A percentile compares a stretch with the other conserved stretches of the same genome.
These are phyloP conservation scores for Hibiscus tridactylites DNA, from an alignment of 345 rosid species.

Conservation along the genomic window DNA sequence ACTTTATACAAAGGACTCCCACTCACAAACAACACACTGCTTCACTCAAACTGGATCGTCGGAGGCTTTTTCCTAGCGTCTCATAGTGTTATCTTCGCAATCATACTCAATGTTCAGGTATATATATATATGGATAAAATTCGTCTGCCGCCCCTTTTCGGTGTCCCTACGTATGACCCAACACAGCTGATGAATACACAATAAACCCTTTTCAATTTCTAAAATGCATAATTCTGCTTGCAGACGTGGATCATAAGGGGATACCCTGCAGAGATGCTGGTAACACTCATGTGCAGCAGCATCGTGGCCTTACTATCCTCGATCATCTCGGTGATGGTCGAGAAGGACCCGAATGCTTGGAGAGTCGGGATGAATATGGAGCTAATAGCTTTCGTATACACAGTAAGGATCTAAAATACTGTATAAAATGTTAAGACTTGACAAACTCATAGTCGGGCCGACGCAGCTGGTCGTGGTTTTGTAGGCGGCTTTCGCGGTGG, in stretches of 20 bases:
- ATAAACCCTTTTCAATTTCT: background rate
- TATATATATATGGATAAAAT: background rate
- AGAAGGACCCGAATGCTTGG: slow-evolving; percentile 22
- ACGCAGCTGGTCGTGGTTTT: background rate
- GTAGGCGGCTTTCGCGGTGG: slow-evolving; percentile 22
- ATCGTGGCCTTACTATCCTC: slow-evolving; percentile 13
- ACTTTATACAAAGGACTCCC: slow-evolving; percentile 51
- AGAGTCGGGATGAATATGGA: slow-evolving; percentile 12
- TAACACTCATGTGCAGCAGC: slow-evolving; percentile 7
- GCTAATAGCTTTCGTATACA: slow-evolving; percentile 13
- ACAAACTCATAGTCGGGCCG: background rate
- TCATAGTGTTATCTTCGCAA: slow-evolving; percentile 5
- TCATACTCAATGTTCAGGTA: slow-evolving; percentile 10
- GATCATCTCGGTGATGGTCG: slow-evolving; percentile 10
- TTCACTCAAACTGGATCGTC: slow-evolving; percentile 36
- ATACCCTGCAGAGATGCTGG: slow-evolving; percentile 20
- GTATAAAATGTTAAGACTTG: background rate
- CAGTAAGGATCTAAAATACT: slow-evolving; percentile 9
- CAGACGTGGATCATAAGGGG: slow-evolving; percentile 16
- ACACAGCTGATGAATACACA: too few relatives aligned
- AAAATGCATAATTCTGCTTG: background rate
- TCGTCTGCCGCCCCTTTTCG: too few relatives aligned
- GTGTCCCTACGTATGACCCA: too few relatives aligned
- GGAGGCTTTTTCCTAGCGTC: slow-evolving; percentile 11
- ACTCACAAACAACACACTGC: slow-evolving; percentile 14